A percentile compares a stretch with the other conserved stretches of the same genome.
Conservation (phyloP, 257 asterid species). For the Catharanthus roseus region DNA sequence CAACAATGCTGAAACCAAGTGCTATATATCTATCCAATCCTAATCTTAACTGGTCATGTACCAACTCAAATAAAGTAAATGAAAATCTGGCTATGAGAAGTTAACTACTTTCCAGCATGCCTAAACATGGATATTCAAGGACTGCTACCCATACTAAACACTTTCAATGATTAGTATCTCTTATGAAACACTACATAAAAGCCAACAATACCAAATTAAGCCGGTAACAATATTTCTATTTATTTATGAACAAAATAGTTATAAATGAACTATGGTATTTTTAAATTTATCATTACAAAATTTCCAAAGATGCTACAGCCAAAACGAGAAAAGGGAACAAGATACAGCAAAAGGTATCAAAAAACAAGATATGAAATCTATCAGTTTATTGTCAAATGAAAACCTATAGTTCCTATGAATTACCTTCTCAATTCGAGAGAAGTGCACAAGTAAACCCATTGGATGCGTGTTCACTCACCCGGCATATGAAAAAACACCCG, state of each 20-base stretch:
- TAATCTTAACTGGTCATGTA: background rate
- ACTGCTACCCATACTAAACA: background rate
- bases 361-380: background rate
- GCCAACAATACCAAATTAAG: too few relatives aligned
- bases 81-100: background rate
- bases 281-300: background rate
- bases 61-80: background rate
- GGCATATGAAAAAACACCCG: too few relatives aligned
- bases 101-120: background rate
- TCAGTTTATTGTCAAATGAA: background rate
- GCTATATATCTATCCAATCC: background rate
- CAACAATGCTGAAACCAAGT: background rate
- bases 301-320: background rate
- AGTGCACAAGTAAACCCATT: slow-evolving; percentile 46
- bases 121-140: background rate
- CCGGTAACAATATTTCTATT: background rate
- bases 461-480: too few relatives aligned
- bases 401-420: background rate
- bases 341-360: background rate
- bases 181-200: background rate
- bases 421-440: slow-evolving; percentile 19
- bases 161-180: background rate
- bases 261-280: too few relatives aligned
- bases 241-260: background rate
- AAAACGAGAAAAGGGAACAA: background rate